phyloP scores from a whole-genome alignment of 495 filamentous ascomycete genomes.

The Aspergillus incahuasiensis region DNA sequence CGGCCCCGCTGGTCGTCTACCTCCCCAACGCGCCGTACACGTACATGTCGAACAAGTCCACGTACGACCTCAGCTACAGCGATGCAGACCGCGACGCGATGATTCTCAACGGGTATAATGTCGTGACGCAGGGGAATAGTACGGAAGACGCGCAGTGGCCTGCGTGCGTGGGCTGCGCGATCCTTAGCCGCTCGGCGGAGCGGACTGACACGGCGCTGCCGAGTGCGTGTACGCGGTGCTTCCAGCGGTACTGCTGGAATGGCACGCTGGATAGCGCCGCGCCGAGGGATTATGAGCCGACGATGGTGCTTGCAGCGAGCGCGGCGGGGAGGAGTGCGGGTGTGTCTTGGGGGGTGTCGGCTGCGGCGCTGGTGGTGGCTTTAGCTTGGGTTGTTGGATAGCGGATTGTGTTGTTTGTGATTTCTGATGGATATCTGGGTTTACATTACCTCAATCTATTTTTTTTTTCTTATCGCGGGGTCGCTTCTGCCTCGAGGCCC shows the following conservation, averaged over 20 bases:
- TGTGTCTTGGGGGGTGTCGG: not conserved
- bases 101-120: constrained; percentile 78
- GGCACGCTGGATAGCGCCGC: constrained; percentile 28
- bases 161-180: constrained; percentile 79
- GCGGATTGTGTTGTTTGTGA: too few species aligned
- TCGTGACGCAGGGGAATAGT: constrained; percentile 75
- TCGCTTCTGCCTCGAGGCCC: too few species aligned
- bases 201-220: constrained; percentile 61
- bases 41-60: constrained; percentile 66
- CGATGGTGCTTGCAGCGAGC: not conserved
- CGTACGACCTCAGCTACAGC: constrained; percentile 60
- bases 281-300: constrained; percentile 29
- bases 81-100: constrained; percentile 64
- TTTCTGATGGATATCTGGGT: too few species aligned
- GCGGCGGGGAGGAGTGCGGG: not conserved
- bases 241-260: constrained; percentile 74
- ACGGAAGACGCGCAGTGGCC: constrained; percentile 69
- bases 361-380: not conserved
- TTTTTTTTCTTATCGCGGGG: too few species aligned
- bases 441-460: too few species aligned
- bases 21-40: constrained; percentile 84
- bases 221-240: constrained; percentile 65
- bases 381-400: not conserved
- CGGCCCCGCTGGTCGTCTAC: constrained; percentile 76
- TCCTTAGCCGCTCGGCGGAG: constrained; percentile 66